phyloP scores from a whole-genome alignment of 2,329 filamentous ascomycete species.

The Aureobasidium sp. region DNA sequence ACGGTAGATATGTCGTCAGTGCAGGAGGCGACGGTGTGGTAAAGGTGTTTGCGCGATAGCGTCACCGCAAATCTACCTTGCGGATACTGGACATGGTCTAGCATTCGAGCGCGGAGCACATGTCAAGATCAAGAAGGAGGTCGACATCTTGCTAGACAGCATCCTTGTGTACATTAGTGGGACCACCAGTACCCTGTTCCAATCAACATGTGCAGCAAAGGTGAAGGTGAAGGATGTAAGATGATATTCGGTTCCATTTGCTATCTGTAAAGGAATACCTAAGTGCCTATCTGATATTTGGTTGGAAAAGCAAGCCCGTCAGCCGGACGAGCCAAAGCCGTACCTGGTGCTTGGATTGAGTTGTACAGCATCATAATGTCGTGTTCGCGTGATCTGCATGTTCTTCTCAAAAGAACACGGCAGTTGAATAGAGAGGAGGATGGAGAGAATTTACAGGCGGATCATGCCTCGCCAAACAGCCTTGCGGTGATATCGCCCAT shows the following conservation, averaged over 20 bases:
- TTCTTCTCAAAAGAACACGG: background rate
- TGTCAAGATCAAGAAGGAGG: background rate
- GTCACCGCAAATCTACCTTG: slow-evolving; percentile 1
- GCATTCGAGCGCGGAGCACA: background rate
- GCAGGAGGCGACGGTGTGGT: slow-evolving; percentile 92
- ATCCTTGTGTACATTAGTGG: slow-evolving; percentile 3
- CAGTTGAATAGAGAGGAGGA: background rate
- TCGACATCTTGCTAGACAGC: background rate
- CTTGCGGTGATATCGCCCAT: slow-evolving; percentile 85
- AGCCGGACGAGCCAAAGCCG: background rate
- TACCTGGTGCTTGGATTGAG: background rate
- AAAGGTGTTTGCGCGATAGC: slow-evolving; percentile 63
- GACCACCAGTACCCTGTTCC: background rate
- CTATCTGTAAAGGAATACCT: background rate
- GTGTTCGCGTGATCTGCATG: slow-evolving; percentile 1
- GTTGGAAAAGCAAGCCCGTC: background rate
- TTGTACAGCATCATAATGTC: slow-evolving; percentile 14
- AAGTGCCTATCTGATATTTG: background rate
- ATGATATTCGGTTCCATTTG: background rate
- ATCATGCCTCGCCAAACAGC: slow-evolving; percentile 62
- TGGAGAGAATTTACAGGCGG: background rate
- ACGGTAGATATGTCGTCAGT: slow-evolving; percentile 89
- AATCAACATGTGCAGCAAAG: background rate
- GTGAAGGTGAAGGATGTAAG: background rate
- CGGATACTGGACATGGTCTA: background rate